phyloP scores from a whole-genome alignment of 495 filamentous ascomycete species.

The Podospora comata region DNA sequence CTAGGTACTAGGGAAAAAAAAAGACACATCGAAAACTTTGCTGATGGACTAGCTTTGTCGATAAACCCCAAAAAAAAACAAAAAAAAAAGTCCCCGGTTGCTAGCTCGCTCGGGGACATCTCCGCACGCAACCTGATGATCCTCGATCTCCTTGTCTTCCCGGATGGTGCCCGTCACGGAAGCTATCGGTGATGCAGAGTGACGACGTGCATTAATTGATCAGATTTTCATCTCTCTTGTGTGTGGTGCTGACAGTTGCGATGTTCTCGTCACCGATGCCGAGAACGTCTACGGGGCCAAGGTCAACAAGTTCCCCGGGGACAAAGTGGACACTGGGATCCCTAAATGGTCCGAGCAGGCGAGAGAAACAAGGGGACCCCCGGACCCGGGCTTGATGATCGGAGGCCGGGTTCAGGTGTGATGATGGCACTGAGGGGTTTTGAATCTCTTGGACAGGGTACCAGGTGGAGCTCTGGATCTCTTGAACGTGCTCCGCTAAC shows the following conservation, averaged over 20 bases:
- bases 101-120: not conserved
- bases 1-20: too few relatives aligned
- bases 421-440: conserved; percentile 10
- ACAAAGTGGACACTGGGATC: not conserved
- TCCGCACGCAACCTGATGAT: not conserved
- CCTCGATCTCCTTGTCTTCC: not conserved
- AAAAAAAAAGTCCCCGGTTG: not conserved
- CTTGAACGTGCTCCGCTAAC: conserved; percentile 4
- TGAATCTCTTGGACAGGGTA: not conserved
- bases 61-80: not conserved
- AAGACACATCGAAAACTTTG: not conserved
- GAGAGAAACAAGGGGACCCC: not conserved
- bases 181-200: conserved; percentile 21
- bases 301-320: not conserved
- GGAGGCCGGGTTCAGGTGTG: conserved; percentile 7
- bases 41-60: not conserved
- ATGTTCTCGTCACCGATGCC: not conserved
- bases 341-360: conserved; percentile 6
- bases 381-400: conserved; percentile 3
- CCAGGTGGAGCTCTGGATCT: conserved; percentile 1
- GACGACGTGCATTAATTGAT: conserved; percentile 19
- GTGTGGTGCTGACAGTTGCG: not conserved
- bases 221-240: not conserved
- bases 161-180: conserved; percentile 22
- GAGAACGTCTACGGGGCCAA: not conserved